phyloP scores from a whole-genome alignment of 805 yeast genomes.

The Pichia manshurica region DNA sequence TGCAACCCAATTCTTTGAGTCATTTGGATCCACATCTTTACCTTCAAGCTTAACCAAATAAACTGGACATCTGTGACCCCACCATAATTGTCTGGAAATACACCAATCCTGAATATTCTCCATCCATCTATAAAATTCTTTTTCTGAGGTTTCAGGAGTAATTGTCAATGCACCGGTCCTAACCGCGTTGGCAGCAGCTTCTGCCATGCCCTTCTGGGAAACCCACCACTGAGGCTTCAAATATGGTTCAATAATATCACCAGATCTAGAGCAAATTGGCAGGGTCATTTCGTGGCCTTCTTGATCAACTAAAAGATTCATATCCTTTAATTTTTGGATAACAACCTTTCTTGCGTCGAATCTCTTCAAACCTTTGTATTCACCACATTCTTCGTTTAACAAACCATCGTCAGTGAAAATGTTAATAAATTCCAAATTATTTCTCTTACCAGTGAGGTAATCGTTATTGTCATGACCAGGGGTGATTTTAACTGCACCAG shows the following conservation, averaged over 20 bases:
- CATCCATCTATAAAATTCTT: slow-evolving; percentile 93
- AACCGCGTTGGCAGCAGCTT: slow-evolving; percentile 80
- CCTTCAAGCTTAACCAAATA: slow-evolving; percentile 83
- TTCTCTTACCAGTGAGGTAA: slow-evolving; percentile 94
- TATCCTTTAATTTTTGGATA: slow-evolving; percentile 69
- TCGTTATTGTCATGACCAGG: slow-evolving; percentile 98
- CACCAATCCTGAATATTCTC: slow-evolving; percentile 98
- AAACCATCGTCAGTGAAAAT: slow-evolving; percentile 89
- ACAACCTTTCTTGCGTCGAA: slow-evolving; percentile 89
- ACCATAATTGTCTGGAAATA: slow-evolving; percentile 85
- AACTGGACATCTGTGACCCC: slow-evolving; percentile 98
- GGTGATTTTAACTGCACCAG: slow-evolving; percentile 99
- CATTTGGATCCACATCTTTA: slow-evolving; percentile 51
- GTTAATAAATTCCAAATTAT: slow-evolving; percentile 79
- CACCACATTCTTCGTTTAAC: slow-evolving; percentile 89
- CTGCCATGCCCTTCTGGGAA: slow-evolving; percentile 81
- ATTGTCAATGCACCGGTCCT: slow-evolving; percentile 74
- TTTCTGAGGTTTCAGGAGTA: slow-evolving; percentile 83
- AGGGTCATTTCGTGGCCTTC: slow-evolving; percentile 93
- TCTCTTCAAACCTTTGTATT: slow-evolving; percentile 85
- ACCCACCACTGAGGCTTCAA: slow-evolving; percentile 99
- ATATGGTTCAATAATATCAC: slow-evolving; percentile 93
- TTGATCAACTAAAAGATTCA: slow-evolving; percentile 75
- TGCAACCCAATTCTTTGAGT: slow-evolving; percentile 82
- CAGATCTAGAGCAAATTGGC: slow-evolving; percentile 93